Evolutionary conservation across 1,284 basidiomycete species (phyloP).

Genomic region (Ceratobasidium papillatum): DNA sequence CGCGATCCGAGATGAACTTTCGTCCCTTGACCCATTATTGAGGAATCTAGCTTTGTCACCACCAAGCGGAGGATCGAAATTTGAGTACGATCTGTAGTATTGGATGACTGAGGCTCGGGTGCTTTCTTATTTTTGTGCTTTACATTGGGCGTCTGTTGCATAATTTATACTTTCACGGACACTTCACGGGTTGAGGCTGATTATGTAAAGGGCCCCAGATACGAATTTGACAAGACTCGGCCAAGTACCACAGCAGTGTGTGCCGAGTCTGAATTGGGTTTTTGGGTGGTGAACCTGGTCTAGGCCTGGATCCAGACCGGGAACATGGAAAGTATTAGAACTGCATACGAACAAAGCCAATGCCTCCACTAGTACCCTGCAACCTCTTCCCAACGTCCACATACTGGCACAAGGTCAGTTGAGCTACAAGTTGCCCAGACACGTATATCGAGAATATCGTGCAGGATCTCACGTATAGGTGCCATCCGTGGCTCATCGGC

Average conservation of each 20-base stretch:
- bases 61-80: constrained; percentile 27
- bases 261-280: constrained; percentile 31
- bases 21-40: constrained; percentile 77
- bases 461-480: not conserved
- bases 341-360: constrained; percentile 1
- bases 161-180: constrained; percentile 7
- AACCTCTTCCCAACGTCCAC: constrained; percentile 10
- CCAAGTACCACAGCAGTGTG: not conserved
- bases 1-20: constrained; percentile 81
- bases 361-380: constrained; percentile 14
- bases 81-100: constrained; percentile 19
- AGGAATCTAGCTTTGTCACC: constrained; percentile 57
- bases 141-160: not conserved
- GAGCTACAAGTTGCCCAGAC: not conserved
- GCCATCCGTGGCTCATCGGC: constrained; percentile 4
- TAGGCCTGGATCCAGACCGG: constrained; percentile 30
- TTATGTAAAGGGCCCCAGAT: constrained; percentile 18
- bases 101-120: not conserved
- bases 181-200: not conserved
- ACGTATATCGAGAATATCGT: not conserved
- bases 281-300: constrained; percentile 30
- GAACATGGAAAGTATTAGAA: not conserved
- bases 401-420: not conserved
- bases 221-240: constrained; percentile 8
- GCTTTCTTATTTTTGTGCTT: not conserved